Evolutionary conservation across 1,139 yeast species (phyloP).

Genomic region (Eremothecium coryli): DNA sequence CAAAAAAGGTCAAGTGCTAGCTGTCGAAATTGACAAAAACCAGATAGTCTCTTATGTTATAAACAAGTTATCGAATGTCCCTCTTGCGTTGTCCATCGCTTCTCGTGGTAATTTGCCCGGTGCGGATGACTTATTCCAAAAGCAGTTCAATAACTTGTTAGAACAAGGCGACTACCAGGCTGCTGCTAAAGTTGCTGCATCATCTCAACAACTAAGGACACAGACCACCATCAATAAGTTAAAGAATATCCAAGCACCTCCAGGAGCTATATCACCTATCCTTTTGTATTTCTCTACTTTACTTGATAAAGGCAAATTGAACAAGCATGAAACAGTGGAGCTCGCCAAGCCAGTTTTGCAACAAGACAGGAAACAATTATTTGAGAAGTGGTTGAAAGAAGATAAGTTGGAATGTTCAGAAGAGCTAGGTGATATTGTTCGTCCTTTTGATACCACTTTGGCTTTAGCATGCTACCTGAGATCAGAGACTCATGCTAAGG

Average conservation of each 20-base stretch:
- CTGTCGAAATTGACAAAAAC: conserved; percentile 80
- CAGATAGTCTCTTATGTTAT: conserved; percentile 85
- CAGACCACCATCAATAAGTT: conserved; percentile 90
- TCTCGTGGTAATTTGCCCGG: conserved; percentile 96
- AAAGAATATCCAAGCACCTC: conserved; percentile 87
- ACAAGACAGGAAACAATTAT: conserved; percentile 87
- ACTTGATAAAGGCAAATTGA: conserved; percentile 86
- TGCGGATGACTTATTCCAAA: conserved; percentile 83
- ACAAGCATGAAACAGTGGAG: conserved; percentile 90
- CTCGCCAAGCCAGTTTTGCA: conserved; percentile 92
- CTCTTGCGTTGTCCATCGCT: conserved; percentile 80
- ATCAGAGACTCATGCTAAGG: conserved; percentile 79
- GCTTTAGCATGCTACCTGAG: conserved; percentile 89
- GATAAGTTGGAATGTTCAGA: conserved; percentile 90
- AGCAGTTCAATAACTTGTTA: conserved; percentile 82
- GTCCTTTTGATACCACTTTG: conserved; percentile 73
- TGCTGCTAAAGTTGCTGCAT: conserved; percentile 96
- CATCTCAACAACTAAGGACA: conserved; percentile 88
- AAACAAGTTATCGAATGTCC: conserved; percentile 76
- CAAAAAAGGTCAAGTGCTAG: conserved; percentile 89
- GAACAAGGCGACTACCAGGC: conserved; percentile 79
- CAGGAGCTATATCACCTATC: conserved; percentile 92
- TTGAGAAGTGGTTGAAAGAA: conserved; percentile 95
- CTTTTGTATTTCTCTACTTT: conserved; percentile 87
- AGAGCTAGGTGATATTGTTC: conserved; percentile 93